Conservation (phyloP, 2,329 filamentous ascomycete species). For the Fusarium nelsonii region DNA sequence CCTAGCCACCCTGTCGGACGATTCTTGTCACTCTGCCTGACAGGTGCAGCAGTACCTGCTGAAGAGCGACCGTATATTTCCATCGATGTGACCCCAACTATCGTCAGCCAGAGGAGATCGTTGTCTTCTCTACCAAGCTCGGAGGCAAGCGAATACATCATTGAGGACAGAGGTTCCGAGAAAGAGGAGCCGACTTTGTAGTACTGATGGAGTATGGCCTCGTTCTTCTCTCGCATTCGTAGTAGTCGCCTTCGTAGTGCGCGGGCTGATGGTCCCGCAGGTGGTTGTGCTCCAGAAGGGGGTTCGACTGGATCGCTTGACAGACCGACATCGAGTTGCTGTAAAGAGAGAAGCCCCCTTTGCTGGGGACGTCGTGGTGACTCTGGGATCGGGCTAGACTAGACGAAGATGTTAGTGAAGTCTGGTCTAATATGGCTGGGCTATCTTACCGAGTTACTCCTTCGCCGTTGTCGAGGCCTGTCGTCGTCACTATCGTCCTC, state of each 20-base stretch:
- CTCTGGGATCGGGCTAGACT: conserved; percentile 75
- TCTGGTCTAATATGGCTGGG: not conserved
- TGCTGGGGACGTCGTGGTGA: conserved; percentile 72
- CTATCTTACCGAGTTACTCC: conserved; percentile 84
- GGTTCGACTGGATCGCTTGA: conserved; percentile 65
- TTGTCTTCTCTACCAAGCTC: conserved; percentile 97
- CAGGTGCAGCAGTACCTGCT: conserved; percentile 76
- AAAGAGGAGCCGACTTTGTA: conserved; percentile 91
- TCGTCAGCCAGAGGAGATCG: conserved; percentile 92
- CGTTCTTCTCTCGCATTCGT: conserved; percentile 81
- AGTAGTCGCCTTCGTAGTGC: conserved; percentile 79
- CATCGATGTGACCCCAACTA: conserved; percentile 94
- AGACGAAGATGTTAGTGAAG: conserved; percentile 32
- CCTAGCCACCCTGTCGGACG: conserved; percentile 81
- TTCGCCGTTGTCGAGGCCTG: conserved; percentile 80
- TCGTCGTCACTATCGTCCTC: conserved; percentile 80
- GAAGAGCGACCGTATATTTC: conserved; percentile 91
- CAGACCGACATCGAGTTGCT: conserved; percentile 59
- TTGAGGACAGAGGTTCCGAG: conserved; percentile 92
- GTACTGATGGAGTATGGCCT: conserved; percentile 81
- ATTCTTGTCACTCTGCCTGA: conserved; percentile 67
- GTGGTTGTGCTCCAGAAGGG: conserved; percentile 69
- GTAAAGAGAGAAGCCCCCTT: conserved; percentile 69
- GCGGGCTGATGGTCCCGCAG: conserved; percentile 75
- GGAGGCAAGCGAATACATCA: conserved; percentile 94